These are phyloP conservation scores for Ophiostoma ips DNA, from an alignment of 2,329 filamentous ascomycete genomes.

Conservation along the genomic window DNA sequence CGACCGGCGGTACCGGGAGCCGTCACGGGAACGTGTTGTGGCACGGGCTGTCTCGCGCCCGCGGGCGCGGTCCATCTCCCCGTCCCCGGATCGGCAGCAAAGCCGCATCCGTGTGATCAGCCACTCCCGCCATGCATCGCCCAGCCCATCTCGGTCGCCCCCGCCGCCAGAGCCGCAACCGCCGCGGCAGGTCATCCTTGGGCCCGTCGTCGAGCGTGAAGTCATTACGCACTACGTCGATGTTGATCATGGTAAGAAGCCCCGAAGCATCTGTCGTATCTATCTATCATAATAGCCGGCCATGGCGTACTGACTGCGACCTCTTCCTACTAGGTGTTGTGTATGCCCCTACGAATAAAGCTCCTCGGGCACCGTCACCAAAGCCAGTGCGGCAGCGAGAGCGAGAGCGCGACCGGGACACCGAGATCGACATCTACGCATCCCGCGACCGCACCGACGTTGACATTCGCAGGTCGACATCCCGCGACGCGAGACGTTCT, in stretches of 20 bases:
- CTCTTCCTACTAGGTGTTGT: constrained; percentile 20
- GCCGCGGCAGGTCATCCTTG: constrained; percentile 50
- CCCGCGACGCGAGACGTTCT: constrained; percentile 25
- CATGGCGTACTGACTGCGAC: constrained; percentile 22
- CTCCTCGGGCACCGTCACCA: constrained; percentile 26
- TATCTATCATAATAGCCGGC: not conserved
- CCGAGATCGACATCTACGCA: constrained; percentile 48
- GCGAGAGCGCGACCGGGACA: constrained; percentile 33
- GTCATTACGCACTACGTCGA: constrained; percentile 80
- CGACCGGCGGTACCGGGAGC: constrained; percentile 7
- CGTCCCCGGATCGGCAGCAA: constrained; percentile 27
- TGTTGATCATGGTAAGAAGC: constrained; percentile 64
- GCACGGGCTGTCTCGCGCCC: constrained; percentile 30
- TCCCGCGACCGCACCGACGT: constrained; percentile 42
- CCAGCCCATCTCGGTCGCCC: constrained; percentile 34
- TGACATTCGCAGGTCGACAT: constrained; percentile 28
- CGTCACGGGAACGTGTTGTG: constrained; percentile 9
- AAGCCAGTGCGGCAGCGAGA: constrained; percentile 21
- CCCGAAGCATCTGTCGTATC: too few species aligned
- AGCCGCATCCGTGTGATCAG: constrained; percentile 35
- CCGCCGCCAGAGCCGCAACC: constrained; percentile 36
- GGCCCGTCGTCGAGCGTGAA: constrained; percentile 73
- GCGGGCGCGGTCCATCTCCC: constrained; percentile 31
- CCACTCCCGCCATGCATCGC: constrained; percentile 29
- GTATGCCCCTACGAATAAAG: constrained; percentile 18